Percentiles rank a stretch among this genome's conserved stretches.
Conservation (phyloP, 306 rosid species). For the Vachellia collinsii region DNA sequence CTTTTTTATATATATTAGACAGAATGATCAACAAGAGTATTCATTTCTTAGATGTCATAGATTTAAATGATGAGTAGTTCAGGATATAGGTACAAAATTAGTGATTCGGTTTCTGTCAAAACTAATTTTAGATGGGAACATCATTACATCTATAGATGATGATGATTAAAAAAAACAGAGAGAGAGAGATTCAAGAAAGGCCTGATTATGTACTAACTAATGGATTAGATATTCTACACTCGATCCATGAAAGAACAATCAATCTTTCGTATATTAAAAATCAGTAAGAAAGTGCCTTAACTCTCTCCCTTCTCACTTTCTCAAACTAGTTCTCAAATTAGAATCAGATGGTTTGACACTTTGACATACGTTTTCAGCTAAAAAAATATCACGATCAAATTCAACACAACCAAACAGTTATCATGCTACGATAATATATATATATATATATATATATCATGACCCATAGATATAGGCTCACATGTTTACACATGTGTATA, state of each 20-base stretch:
- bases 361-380: conserved; percentile 6
- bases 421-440: background rate
- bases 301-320: background rate
- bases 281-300: background rate
- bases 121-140: too few species aligned
- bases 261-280: background rate
- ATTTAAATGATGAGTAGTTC: background rate
- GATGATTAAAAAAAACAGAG: too few species aligned
- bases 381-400: background rate
- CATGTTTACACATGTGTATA: too few species aligned
- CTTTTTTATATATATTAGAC: too few species aligned
- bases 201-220: background rate
- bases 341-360: background rate
- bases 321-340: background rate
- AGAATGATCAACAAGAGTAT: conserved; percentile 1
- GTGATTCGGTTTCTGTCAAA: too few species aligned
- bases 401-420: background rate
- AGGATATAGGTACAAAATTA: background rate
- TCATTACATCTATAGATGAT: background rate
- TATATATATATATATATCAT: too few species aligned
- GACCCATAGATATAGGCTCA: too few species aligned
- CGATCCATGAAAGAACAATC: background rate
- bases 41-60: conserved; percentile 10
- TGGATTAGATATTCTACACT: background rate
- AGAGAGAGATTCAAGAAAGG: background rate